Conservation (phyloP, 345 rosid genomes). For the Excoecaria cochinchinensis region DNA sequence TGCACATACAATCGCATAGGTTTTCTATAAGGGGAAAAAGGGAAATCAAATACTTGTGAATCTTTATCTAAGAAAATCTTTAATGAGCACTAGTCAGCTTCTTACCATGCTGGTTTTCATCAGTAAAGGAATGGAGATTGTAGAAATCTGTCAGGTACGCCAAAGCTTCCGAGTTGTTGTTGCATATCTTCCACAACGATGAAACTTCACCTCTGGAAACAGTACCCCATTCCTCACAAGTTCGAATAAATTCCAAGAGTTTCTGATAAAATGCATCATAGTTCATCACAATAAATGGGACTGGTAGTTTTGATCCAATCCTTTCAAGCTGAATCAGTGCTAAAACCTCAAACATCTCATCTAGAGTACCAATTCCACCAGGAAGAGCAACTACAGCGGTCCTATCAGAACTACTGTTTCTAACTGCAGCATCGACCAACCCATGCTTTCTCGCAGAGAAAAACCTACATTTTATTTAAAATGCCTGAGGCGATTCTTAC, state of each 20-base stretch:
- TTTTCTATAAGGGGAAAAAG: background rate
- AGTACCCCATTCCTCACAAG: slow-evolving; percentile 74
- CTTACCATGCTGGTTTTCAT: background rate
- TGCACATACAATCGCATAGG: background rate
- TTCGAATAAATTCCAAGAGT: slow-evolving; percentile 70
- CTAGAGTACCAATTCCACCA: slow-evolving; percentile 90
- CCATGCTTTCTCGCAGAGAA: slow-evolving; percentile 98
- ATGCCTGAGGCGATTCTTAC: background rate
- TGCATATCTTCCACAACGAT: slow-evolving; percentile 77
- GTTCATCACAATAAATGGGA: slow-evolving; percentile 87
- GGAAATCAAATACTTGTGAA: background rate
- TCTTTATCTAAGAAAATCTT: background rate
- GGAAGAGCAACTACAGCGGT: slow-evolving; percentile 85
- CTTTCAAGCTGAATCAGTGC: slow-evolving; percentile 78
- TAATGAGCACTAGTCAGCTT: background rate
- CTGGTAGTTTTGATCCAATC: slow-evolving; percentile 70
- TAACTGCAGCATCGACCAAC: slow-evolving; percentile 70
- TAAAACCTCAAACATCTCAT: slow-evolving; percentile 83
- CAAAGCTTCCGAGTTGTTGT: slow-evolving; percentile 47
- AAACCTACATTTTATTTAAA: slow-evolving; percentile 47
- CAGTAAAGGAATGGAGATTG: background rate
- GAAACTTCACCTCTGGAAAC: slow-evolving; percentile 70
- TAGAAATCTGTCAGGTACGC: no score
- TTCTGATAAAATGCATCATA: slow-evolving; percentile 73
- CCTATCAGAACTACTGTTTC: slow-evolving; percentile 52